These are phyloP conservation scores for Barbatosphaeria neglecta DNA, from an alignment of 495 filamentous ascomycete genomes.

Conservation along the genomic window DNA sequence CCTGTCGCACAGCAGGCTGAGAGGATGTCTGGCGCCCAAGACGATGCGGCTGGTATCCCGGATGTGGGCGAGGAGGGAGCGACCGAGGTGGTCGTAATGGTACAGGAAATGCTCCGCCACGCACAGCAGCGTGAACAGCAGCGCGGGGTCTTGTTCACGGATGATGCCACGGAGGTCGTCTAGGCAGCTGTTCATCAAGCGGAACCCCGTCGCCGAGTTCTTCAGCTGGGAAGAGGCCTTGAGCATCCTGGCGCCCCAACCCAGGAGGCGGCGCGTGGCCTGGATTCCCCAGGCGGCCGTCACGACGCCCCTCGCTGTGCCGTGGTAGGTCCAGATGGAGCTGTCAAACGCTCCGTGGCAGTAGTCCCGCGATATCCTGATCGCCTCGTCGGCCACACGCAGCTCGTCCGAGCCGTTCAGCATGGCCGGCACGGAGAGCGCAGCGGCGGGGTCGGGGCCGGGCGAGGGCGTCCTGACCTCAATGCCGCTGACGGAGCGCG, in stretches of 20 bases:
- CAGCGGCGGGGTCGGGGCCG: background rate
- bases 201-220: background rate
- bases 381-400: background rate
- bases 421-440: background rate
- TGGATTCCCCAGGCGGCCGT: background rate
- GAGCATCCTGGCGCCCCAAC: background rate
- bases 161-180: background rate
- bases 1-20: background rate
- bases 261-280: background rate
- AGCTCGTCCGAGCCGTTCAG: background rate
- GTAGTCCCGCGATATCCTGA: background rate
- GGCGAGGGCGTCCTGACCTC: background rate
- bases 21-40: background rate
- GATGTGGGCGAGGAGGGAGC: background rate
- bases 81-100: background rate
- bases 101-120: background rate
- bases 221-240: background rate
- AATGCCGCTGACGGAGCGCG: background rate
- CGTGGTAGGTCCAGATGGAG: background rate
- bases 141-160: background rate
- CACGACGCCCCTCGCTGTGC: background rate
- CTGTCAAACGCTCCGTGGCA: background rate
- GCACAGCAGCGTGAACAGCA: background rate
- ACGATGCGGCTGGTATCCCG: background rate
- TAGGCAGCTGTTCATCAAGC: background rate